Evolutionary conservation across 2,329 filamentous ascomycete genomes (phyloP), one percentile per base, ranked within the genome.

Genomic region (Diaporthe velutina): DNA sequence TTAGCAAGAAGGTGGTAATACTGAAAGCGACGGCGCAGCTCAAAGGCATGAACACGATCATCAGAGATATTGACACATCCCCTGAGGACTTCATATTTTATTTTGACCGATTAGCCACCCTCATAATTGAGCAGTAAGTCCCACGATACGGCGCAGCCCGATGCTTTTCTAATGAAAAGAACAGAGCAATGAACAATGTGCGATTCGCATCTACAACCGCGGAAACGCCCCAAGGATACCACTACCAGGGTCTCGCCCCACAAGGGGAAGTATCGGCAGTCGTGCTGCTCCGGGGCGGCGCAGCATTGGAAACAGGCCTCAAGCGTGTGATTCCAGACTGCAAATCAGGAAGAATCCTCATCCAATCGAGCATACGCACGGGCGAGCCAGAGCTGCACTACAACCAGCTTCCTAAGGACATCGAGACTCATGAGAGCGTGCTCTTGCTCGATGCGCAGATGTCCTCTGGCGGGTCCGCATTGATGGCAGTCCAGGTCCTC

Each of bases 11-110:
- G 77, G 94, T 98, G 48, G 87, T 93, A 7, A 83, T 97, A 22
- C 85, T 98, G 73, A 88, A 93, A 57, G 90, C 94, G 76, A 98
- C 94, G 1, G 90, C 92, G 12, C 97, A 99, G 83, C 88, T 98
- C 72, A 89, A 88, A 73, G 96, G 92, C 61, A 98, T 99, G 90
- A 96, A 95, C 82, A 98, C 96, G 0, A 94, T 98, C 73, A 90
- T 99, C 54, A 93, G 97, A 80, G 90, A 97, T 79, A 93, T 94
- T 25, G 89, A 92, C 64, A 96, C 95, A 0, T 87, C 90, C 9
- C 90, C 94, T 55, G 96, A 98, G 81, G 96, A 98, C 79, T 98
- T 98, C 82, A 95, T 98, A 76, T 98, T 98, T 84, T 98, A 98
- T 84, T 98, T 98, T 83, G 95, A 99, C 83, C 91, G 97, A 50